These are phyloP conservation scores for Hypericum androsaemum DNA, from an alignment of 345 rosid species.

Conservation along the genomic window DNA sequence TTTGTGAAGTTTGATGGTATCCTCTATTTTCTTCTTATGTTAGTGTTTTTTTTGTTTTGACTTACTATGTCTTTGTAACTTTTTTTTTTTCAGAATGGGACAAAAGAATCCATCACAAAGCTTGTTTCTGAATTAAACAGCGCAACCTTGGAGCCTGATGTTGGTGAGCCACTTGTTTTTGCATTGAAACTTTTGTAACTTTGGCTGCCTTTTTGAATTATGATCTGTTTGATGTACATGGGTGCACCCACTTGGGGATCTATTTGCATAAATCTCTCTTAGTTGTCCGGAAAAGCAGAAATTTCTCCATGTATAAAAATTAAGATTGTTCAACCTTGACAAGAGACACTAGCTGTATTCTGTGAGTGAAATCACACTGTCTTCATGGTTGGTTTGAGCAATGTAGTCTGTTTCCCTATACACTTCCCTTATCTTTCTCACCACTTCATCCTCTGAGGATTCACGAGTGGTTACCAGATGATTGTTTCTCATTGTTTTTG, in stretches of 20 bases:
- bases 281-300: too few relatives aligned
- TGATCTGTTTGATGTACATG: not conserved
- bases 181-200: not conserved
- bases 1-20: slow-evolving; percentile 8
- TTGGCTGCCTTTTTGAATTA: slow-evolving; percentile 2
- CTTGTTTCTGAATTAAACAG: slow-evolving; percentile 83
- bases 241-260: not conserved
- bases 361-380: too few relatives aligned
- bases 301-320: too few relatives aligned
- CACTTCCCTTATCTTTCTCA: too few relatives aligned
- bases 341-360: too few relatives aligned
- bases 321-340: too few relatives aligned
- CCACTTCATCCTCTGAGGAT: too few relatives aligned
- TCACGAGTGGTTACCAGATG: not conserved
- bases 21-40: not conserved
- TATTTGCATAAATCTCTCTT: too few relatives aligned
- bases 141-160: slow-evolving; percentile 79
- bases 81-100: slow-evolving; percentile 57
- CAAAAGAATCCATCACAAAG: slow-evolving; percentile 79
- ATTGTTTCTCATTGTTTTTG: slow-evolving; percentile 1
- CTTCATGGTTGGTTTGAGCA: too few relatives aligned
- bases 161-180: slow-evolving; percentile 41
- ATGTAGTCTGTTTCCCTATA: too few relatives aligned
- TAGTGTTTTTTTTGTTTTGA: not conserved
- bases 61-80: slow-evolving; percentile 1